Percentiles rank a stretch among this genome's conserved stretches.
Evolutionary conservation across 208 protist species (phyloP).

Genomic region (Angomonas deanei): DNA sequence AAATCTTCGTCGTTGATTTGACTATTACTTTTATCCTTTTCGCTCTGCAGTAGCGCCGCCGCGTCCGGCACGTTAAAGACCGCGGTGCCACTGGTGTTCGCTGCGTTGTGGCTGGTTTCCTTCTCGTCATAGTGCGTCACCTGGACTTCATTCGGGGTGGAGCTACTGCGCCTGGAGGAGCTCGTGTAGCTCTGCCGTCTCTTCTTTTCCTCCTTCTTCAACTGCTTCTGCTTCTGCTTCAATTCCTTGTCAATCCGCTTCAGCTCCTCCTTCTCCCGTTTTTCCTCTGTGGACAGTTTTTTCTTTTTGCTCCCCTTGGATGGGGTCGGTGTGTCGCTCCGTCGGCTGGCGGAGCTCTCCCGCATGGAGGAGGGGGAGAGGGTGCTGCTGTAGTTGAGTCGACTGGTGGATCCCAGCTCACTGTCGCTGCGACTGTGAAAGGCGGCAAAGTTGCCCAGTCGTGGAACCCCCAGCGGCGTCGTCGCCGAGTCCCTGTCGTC

Average conservation of each 20-base stretch:
- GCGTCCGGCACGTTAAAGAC: background rate
- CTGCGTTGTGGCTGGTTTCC: background rate
- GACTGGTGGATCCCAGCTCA: too few relatives aligned
- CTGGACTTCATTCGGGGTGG: background rate
- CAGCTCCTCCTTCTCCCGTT: background rate
- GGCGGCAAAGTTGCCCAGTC: too few relatives aligned
- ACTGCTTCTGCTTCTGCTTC: background rate
- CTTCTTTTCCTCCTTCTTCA: conserved; percentile 2
- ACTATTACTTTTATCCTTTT: background rate
- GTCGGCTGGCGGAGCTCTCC: too few relatives aligned
- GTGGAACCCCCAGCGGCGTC: too few relatives aligned
- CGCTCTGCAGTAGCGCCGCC: background rate
- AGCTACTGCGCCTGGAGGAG: background rate
- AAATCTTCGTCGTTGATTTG: background rate
- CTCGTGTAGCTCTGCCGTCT: background rate
- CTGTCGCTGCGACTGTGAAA: too few relatives aligned
- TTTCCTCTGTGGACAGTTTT: background rate
- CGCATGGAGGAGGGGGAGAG: too few relatives aligned
- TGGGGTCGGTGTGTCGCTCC: too few relatives aligned
- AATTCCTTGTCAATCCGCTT: background rate
- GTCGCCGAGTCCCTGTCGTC: too few relatives aligned
- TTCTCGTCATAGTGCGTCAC: background rate
- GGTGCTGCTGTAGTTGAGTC: too few relatives aligned
- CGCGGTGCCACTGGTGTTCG: background rate
- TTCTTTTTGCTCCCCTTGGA: background rate